phyloP scores from a whole-genome alignment of 768 basidiomycete species.

The Cyclocybe cylindracea region DNA sequence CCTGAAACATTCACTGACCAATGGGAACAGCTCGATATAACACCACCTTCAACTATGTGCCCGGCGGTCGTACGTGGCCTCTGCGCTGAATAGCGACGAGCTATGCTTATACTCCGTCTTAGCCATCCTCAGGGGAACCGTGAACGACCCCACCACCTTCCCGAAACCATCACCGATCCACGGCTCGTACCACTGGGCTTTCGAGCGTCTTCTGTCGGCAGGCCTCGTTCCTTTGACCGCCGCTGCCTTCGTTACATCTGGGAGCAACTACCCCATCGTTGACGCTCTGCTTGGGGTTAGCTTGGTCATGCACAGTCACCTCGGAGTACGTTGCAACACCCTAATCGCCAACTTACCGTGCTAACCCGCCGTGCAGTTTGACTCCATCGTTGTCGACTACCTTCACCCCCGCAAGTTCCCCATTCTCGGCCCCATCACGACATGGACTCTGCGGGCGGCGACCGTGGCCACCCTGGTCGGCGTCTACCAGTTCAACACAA shows the following conservation, averaged over 20 bases:
- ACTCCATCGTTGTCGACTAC: slow-evolving; percentile 82
- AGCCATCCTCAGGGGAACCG: slow-evolving; percentile 90
- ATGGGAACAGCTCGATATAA: slow-evolving; percentile 39
- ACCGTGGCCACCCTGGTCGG: slow-evolving; percentile 87
- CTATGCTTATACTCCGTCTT: background rate
- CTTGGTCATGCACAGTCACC: slow-evolving; percentile 93
- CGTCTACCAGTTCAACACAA: slow-evolving; percentile 97
- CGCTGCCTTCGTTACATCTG: slow-evolving; percentile 81
- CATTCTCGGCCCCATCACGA: slow-evolving; percentile 61
- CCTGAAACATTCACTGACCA: slow-evolving; percentile 4
- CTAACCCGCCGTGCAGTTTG: slow-evolving; percentile 53
- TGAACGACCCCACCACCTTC: slow-evolving; percentile 93
- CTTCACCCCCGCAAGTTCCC: slow-evolving; percentile 93
- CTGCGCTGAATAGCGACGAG: background rate
- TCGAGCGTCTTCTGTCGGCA: slow-evolving; percentile 90
- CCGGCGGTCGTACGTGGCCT: slow-evolving; percentile 65
- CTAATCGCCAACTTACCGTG: background rate
- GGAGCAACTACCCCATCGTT: slow-evolving; percentile 76
- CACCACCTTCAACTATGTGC: slow-evolving; percentile 48
- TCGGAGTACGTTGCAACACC: slow-evolving; percentile 65
- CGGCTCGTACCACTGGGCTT: slow-evolving; percentile 92
- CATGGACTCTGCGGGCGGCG: slow-evolving; percentile 76
- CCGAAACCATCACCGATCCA: slow-evolving; percentile 78
- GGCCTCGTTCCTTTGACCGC: slow-evolving; percentile 86
- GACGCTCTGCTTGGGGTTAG: slow-evolving; percentile 89